Evolutionary conservation across 2,329 filamentous ascomycete genomes (phyloP).

Genomic region (Simplicillium sp.): DNA sequence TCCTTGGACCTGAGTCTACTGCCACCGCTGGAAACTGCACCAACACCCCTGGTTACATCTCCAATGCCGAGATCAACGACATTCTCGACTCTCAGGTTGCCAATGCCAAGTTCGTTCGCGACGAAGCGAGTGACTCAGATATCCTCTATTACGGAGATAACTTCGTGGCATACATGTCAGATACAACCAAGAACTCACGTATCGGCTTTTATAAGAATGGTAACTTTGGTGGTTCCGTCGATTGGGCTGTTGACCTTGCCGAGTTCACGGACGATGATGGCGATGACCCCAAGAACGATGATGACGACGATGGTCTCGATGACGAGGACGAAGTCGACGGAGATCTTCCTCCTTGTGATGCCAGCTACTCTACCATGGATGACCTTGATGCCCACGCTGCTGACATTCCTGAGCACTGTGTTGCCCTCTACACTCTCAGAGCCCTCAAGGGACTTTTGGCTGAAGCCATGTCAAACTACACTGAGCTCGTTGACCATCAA

Average conservation of each 20-base stretch:
- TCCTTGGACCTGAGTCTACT: slow-evolving; percentile 5
- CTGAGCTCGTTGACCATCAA: no score
- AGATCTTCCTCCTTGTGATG: no score
- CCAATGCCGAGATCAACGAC: slow-evolving; percentile 18
- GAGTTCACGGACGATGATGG: neutral
- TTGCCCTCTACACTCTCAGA: no score
- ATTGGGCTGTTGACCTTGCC: slow-evolving; percentile 20
- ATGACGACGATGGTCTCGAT: no score
- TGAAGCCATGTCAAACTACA: no score
- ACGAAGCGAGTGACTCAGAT: slow-evolving; percentile 4
- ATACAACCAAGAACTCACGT: slow-evolving; percentile 13
- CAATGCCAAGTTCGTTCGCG: slow-evolving; percentile 2
- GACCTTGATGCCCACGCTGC: no score
- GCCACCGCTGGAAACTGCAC: slow-evolving; percentile 17
- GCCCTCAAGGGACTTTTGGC: no score
- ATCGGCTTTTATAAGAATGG: slow-evolving; percentile 9
- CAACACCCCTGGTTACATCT: slow-evolving; percentile 13
- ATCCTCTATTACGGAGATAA: slow-evolving; percentile 14
- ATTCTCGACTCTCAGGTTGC: slow-evolving; percentile 13
- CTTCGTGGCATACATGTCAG: slow-evolving; percentile 20
- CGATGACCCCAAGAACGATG: no score
- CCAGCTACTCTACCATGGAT: no score
- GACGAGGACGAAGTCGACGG: no score
- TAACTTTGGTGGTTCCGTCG: slow-evolving; percentile 19
- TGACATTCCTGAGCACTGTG: no score